phyloP scores from a whole-genome alignment of 2,329 filamentous ascomycete species.

The Fusarium illudens region DNA sequence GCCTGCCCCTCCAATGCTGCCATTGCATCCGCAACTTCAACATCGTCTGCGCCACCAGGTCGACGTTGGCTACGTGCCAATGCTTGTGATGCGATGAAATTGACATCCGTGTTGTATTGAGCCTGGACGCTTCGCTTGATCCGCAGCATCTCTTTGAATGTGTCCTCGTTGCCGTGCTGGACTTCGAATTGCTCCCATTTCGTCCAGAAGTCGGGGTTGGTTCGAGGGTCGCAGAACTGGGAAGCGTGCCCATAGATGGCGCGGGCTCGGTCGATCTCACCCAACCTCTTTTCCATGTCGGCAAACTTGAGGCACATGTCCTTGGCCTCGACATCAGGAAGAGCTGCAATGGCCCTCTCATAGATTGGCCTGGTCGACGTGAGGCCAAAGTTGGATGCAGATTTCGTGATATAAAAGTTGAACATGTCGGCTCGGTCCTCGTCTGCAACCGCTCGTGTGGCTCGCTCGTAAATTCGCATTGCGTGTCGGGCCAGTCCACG shows the following conservation, averaged over 20 bases:
- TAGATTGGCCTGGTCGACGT: slow-evolving; percentile 96
- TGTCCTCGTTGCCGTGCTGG: slow-evolving; percentile 98
- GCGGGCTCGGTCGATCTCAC: slow-evolving; percentile 92
- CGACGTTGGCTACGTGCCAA: slow-evolving; percentile 82
- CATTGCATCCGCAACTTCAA: slow-evolving; percentile 80
- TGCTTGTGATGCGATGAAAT: slow-evolving; percentile 96
- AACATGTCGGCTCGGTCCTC: slow-evolving; percentile 98
- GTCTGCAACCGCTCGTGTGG: slow-evolving; percentile 91
- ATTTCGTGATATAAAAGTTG: slow-evolving; percentile 99
- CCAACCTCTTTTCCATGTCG: slow-evolving; percentile 90
- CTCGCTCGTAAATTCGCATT: slow-evolving; percentile 98
- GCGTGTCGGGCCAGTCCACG: slow-evolving; percentile 92
- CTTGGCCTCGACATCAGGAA: slow-evolving; percentile 91
- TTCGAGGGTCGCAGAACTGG: slow-evolving; percentile 96
- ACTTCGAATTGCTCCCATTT: slow-evolving; percentile 99
- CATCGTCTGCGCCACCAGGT: slow-evolving; percentile 53
- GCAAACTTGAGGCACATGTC: slow-evolving; percentile 99
- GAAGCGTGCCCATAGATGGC: slow-evolving; percentile 97
- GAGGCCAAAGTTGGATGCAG: slow-evolving; percentile 95
- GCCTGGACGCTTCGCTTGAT: slow-evolving; percentile 98
- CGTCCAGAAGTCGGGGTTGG: slow-evolving; percentile 88
- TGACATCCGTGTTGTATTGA: slow-evolving; percentile 98
- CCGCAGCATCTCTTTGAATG: slow-evolving; percentile 98
- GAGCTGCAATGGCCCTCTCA: slow-evolving; percentile 91
- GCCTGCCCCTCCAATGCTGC: slow-evolving; percentile 86